Conservation (phyloP, 768 basidiomycete species). For the Lactarius sanguifluus region DNA sequence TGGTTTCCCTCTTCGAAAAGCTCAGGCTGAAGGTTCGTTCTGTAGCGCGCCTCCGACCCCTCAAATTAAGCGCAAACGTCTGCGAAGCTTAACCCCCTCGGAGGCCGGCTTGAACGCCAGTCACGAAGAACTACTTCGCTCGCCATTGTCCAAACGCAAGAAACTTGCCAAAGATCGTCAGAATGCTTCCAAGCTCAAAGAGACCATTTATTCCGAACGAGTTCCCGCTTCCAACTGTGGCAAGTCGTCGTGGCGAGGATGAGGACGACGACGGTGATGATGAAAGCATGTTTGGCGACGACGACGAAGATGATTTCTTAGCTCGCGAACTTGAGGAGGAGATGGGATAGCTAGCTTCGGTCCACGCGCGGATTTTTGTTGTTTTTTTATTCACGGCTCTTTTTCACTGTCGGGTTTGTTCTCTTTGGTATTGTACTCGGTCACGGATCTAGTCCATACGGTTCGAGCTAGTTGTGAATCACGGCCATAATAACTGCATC, state of each 20-base stretch:
- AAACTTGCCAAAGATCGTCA: conserved; percentile 65
- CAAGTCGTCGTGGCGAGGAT: conserved; percentile 16
- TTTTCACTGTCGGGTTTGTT: conserved; percentile 10
- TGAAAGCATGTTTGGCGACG: conserved; percentile 44
- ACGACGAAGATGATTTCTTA: conserved; percentile 75
- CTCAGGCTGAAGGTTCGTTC: not conserved
- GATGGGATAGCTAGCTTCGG: conserved; percentile 53
- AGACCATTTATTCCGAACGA: conserved; percentile 35
- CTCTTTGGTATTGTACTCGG: conserved; percentile 19
- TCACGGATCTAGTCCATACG: conserved; percentile 22
- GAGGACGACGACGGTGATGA: conserved; percentile 48
- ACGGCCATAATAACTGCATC: not conserved
- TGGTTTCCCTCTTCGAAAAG: conserved; percentile 11
- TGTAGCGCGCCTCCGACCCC: conserved; percentile 44
- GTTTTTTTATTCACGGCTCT: conserved; percentile 9
- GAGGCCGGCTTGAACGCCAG: conserved; percentile 43
- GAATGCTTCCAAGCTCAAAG: conserved; percentile 67
- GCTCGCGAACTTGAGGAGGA: conserved; percentile 78
- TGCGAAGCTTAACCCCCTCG: conserved; percentile 71
- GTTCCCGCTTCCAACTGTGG: conserved; percentile 13
- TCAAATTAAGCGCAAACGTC: conserved; percentile 59
- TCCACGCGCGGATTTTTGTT: not conserved
- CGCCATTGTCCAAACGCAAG: conserved; percentile 80
- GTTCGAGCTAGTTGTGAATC: conserved; percentile 11
- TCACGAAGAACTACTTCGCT: conserved; percentile 50